Evolutionary conservation across 2,329 filamentous ascomycete genomes (phyloP).

Genomic region (Pestalotiopsis sp.): DNA sequence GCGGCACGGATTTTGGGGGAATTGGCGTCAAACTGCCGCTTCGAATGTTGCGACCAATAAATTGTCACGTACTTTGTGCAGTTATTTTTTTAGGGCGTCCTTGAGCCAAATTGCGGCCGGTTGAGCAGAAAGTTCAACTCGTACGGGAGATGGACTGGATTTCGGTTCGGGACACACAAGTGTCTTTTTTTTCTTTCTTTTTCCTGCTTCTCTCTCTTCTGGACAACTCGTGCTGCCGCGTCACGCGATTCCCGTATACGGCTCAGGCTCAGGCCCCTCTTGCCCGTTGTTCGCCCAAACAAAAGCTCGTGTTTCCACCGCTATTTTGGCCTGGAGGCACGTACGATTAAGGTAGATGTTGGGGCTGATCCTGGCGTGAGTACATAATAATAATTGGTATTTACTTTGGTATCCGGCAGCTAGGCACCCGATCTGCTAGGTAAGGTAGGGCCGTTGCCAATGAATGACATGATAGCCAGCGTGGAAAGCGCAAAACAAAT

Average conservation of each 20-base stretch:
- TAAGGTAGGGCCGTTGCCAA: no score
- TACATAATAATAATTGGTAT: background rate
- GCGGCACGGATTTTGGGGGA: background rate
- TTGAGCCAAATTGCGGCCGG: background rate
- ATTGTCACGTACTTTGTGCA: background rate
- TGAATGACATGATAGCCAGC: no score
- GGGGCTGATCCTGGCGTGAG: background rate
- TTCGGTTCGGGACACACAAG: background rate
- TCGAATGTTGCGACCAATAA: background rate
- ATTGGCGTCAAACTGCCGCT: slow-evolving; percentile 8
- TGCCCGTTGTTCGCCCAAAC: background rate
- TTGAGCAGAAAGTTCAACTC: background rate
- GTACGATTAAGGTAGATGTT: background rate
- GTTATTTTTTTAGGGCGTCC: background rate
- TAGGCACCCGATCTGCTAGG: no score
- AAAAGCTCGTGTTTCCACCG: background rate
- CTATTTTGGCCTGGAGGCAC: background rate
- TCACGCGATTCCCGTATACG: background rate
- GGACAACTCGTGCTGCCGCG: background rate
- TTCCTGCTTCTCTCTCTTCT: background rate
- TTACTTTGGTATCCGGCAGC: no score
- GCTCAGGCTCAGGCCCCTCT: background rate
- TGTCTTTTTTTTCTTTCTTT: background rate
- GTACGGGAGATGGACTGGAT: background rate
- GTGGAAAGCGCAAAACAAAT: no score